phyloP scores from a whole-genome alignment of 202 grass and related monocot genomes.

The Hordeum pubiflorum region DNA sequence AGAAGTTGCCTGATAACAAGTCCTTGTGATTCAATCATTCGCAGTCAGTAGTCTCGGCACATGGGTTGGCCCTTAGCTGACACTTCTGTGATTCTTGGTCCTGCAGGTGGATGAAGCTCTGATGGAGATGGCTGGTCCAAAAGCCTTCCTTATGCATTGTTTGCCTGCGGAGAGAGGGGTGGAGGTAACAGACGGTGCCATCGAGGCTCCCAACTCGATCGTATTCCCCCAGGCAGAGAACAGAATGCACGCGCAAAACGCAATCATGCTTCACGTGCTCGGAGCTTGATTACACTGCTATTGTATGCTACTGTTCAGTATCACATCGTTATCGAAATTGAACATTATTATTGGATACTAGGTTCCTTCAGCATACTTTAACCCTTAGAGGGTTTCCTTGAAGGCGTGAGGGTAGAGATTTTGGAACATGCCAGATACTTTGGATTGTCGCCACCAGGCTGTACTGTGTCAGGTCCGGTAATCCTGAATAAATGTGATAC shows the following conservation, averaged over 20 bases:
- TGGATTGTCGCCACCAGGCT: neutral
- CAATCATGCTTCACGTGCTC: slow-evolving; percentile 83
- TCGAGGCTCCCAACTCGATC: slow-evolving; percentile 83
- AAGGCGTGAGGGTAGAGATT: neutral
- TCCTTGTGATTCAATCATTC: neutral
- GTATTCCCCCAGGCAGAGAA: slow-evolving; percentile 96
- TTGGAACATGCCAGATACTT: slow-evolving; percentile 9
- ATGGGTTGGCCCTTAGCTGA: slow-evolving; percentile 5
- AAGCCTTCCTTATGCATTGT: slow-evolving; percentile 93
- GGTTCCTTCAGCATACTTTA: neutral
- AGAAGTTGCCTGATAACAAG: neutral
- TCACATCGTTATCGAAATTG: neutral
- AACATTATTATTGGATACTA: neutral
- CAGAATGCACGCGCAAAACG: slow-evolving; percentile 88
- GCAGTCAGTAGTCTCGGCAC: neutral
- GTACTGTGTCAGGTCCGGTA: slow-evolving; percentile 18
- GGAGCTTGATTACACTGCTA: slow-evolving; percentile 32
- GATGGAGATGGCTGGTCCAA: slow-evolving; percentile 86
- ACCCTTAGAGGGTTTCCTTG: neutral
- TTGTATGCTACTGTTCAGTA: neutral
- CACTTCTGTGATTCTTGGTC: neutral
- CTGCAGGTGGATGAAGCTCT: slow-evolving; percentile 79
- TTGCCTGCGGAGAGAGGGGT: slow-evolving; percentile 88
- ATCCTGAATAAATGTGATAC: slow-evolving; percentile 32
- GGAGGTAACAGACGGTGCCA: slow-evolving; percentile 76